Evolutionary conservation across 257 asterid species (phyloP).

Genomic region (Rhazya stricta): DNA sequence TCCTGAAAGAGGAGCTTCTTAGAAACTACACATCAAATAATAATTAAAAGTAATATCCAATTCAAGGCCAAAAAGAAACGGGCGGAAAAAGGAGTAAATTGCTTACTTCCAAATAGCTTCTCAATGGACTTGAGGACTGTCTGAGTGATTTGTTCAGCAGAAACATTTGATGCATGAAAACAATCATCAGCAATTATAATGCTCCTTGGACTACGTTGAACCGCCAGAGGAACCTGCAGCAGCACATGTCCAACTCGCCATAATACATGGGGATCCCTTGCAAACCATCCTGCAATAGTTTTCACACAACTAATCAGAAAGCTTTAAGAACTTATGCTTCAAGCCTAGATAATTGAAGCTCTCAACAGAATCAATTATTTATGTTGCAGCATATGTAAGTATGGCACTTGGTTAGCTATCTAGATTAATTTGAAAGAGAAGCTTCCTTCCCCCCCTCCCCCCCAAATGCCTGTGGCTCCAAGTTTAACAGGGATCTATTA

Average conservation of each 20-base stretch:
- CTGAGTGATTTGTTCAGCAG: slow-evolving; percentile 52
- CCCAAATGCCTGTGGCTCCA: neutral
- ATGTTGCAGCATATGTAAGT: neutral
- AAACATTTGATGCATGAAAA: slow-evolving; percentile 53
- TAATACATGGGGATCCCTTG: slow-evolving; percentile 73
- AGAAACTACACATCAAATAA: slow-evolving; percentile 24
- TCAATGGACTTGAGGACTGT: slow-evolving; percentile 67
- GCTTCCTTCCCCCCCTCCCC: too few species aligned
- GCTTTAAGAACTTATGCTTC: neutral
- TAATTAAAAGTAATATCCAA: neutral
- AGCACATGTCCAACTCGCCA: slow-evolving; percentile 91
- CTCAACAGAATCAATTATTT: neutral
- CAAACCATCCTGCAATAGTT: slow-evolving; percentile 77
- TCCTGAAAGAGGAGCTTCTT: slow-evolving; percentile 53
- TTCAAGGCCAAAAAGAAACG: too few species aligned
- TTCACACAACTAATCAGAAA: neutral
- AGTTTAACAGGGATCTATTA: neutral
- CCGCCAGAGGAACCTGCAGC: slow-evolving; percentile 72
- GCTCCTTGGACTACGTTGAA: slow-evolving; percentile 63
- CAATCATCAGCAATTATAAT: slow-evolving; percentile 79
- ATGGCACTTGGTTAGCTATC: neutral
- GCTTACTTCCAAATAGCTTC: slow-evolving; percentile 83
- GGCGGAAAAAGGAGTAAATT: slow-evolving; percentile 2
- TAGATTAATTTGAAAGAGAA: neutral
- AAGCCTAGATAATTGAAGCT: neutral